Evolutionary conservation across 129 eudicot species (phyloP).

Genomic region (Artemisia argyi): DNA sequence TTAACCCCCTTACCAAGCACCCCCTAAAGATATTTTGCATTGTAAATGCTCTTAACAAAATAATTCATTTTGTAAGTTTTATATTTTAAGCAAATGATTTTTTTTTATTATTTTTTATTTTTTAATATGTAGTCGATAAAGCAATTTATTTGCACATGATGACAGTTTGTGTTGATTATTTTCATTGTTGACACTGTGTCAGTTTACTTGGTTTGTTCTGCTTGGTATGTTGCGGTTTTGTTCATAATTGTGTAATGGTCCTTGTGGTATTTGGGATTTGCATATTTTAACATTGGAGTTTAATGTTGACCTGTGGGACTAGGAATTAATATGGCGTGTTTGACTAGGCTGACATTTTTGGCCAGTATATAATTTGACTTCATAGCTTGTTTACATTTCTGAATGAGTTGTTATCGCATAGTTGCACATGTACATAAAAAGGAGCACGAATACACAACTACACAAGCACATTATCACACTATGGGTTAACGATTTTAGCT

Average conservation of each 20-base stretch:
- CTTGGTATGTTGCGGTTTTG: constrained; percentile 34
- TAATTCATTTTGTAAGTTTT: no score
- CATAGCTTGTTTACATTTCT: not conserved
- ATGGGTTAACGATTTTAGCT: no score
- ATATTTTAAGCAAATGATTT: no score
- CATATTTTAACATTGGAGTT: not conserved
- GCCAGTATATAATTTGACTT: not conserved
- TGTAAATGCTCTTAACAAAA: no score
- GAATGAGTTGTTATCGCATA: no score
- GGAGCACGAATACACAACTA: no score
- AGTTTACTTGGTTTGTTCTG: constrained; percentile 23
- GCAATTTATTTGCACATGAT: constrained; percentile 19
- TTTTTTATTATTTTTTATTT: no score
- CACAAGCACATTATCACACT: no score
- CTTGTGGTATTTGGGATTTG: constrained; percentile 8
- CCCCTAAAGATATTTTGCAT: no score
- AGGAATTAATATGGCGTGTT: not conserved
- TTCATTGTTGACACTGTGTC: constrained; percentile 25
- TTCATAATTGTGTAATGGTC: not conserved
- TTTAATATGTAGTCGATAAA: no score
- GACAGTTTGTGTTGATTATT: constrained; percentile 29
- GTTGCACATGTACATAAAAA: no score
- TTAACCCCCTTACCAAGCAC: no score
- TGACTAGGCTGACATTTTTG: constrained; percentile 16
- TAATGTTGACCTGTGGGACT: not conserved